Percentiles rank a stretch among this genome's conserved stretches.
Evolutionary conservation across 805 yeast genomes (phyloP).

Genomic region (Debaryomyces tyrocola): DNA sequence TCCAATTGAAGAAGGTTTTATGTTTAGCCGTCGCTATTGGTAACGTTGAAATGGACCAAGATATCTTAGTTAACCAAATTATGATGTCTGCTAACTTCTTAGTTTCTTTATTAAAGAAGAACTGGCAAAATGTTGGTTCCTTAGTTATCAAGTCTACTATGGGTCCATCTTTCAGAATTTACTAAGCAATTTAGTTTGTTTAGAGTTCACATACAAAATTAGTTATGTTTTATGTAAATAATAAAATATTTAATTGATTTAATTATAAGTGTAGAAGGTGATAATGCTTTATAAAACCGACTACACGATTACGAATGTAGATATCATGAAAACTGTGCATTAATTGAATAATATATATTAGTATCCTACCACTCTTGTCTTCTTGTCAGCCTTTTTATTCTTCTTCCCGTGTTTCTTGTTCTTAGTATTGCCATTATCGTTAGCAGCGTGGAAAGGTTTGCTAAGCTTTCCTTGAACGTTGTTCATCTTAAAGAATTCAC

Average conservation of each 20-base stretch:
- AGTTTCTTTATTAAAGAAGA: constrained; percentile 98
- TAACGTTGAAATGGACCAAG: constrained; percentile 99
- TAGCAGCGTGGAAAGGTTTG: constrained; percentile 70
- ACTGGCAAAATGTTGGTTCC: constrained; percentile 99
- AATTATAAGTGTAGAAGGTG: background rate
- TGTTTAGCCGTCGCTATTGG: constrained; percentile 99
- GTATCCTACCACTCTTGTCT: constrained; percentile 31
- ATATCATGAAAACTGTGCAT: background rate
- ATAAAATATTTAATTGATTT: constrained; percentile 1
- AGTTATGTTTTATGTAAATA: constrained; percentile 3
- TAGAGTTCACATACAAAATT: background rate
- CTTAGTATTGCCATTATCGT: constrained; percentile 20
- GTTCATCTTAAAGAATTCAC: constrained; percentile 77
- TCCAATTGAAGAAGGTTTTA: constrained; percentile 99
- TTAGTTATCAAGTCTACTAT: constrained; percentile 97
- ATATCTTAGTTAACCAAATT: constrained; percentile 92
- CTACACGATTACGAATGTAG: background rate
- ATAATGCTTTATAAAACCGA: background rate
- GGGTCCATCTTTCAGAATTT: constrained; percentile 99
- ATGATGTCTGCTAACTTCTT: constrained; percentile 98
- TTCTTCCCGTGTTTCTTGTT: constrained; percentile 71
- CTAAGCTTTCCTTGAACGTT: constrained; percentile 60
- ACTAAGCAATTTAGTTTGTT: constrained; percentile 53
- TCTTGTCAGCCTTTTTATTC: constrained; percentile 64
- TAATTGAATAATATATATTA: constrained; percentile 6